Evolutionary conservation across 345 rosid genomes (phyloP).

Genomic region (Rhodamnia argentea): DNA sequence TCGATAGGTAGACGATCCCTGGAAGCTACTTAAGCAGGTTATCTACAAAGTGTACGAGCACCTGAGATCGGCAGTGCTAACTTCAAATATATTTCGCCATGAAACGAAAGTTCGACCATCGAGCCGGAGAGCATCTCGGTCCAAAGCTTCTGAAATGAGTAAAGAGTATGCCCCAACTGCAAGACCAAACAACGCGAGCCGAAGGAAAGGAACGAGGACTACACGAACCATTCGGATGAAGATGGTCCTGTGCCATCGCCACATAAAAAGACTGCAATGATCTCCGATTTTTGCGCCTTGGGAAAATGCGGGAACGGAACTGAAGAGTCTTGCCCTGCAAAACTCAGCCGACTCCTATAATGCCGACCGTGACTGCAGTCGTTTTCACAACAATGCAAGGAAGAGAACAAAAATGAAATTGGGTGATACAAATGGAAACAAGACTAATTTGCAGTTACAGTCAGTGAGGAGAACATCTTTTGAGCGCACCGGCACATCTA

Average conservation of each 20-base stretch:
- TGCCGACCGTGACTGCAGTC: accelerated
- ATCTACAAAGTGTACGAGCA: accelerated
- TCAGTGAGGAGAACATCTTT: neutral
- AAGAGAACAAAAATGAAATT: neutral
- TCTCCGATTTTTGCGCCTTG: neutral
- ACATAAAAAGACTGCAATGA: neutral
- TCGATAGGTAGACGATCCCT: neutral
- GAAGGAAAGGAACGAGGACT: neutral
- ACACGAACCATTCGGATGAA: neutral
- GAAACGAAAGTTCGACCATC: neutral
- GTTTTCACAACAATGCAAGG: neutral
- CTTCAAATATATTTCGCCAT: neutral
- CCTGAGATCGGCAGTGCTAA: neutral
- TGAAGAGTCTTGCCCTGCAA: neutral
- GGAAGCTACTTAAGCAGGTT: neutral
- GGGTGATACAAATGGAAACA: neutral
- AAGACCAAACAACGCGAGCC: neutral
- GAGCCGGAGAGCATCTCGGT: accelerated
- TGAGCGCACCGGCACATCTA: neutral
- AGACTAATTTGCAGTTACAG: neutral
- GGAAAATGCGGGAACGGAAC: neutral
- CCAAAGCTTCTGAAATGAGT: neutral
- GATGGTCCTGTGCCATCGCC: neutral
- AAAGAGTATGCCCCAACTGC: neutral
- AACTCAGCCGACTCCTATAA: neutral